Percentiles rank a stretch among this genome's conserved stretches.
phyloP scores from a whole-genome alignment of 768 basidiomycete species.

The Suillus subluteus region DNA sequence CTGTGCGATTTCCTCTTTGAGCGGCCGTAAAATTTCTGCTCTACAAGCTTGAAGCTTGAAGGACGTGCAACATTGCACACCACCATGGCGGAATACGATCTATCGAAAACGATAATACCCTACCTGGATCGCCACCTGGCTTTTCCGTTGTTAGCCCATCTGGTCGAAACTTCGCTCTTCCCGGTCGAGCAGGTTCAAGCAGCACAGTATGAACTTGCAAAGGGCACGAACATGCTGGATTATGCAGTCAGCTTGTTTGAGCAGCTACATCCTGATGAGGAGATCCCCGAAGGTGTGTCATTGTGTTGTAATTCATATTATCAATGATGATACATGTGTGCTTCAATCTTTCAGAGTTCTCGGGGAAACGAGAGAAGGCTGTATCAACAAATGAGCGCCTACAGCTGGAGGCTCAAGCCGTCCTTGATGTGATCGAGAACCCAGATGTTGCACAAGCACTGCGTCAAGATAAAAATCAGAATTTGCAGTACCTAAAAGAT shows the following conservation, averaged over 20 bases:
- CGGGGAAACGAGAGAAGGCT: slow-evolving; percentile 78
- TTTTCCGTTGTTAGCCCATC: slow-evolving; percentile 90
- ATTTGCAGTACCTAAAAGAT: slow-evolving; percentile 91
- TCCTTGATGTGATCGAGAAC: slow-evolving; percentile 95
- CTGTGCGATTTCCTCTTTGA: slow-evolving; percentile 24
- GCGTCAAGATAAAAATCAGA: slow-evolving; percentile 96
- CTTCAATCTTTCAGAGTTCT: slow-evolving; percentile 64
- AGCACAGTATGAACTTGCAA: slow-evolving; percentile 97
- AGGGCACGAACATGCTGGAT: slow-evolving; percentile 98
- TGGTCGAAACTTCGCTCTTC: slow-evolving; percentile 76
- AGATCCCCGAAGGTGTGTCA: slow-evolving; percentile 66
- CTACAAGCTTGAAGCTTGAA: background rate
- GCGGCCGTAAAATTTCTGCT: slow-evolving; percentile 19
- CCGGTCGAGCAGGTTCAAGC: slow-evolving; percentile 76
- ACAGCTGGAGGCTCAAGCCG: slow-evolving; percentile 88
- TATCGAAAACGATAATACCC: slow-evolving; percentile 88
- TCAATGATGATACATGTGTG: slow-evolving; percentile 1
- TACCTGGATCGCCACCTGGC: slow-evolving; percentile 95
- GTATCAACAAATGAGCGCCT: slow-evolving; percentile 84
- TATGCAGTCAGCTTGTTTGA: slow-evolving; percentile 83
- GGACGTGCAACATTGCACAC: slow-evolving; percentile 21
- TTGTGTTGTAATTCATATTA: background rate
- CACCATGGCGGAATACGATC: slow-evolving; percentile 85
- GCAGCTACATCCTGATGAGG: slow-evolving; percentile 73
- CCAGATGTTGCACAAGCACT: slow-evolving; percentile 94